Conservation (phyloP, 208 protist genomes). For the Wallacemonas sp. region DNA sequence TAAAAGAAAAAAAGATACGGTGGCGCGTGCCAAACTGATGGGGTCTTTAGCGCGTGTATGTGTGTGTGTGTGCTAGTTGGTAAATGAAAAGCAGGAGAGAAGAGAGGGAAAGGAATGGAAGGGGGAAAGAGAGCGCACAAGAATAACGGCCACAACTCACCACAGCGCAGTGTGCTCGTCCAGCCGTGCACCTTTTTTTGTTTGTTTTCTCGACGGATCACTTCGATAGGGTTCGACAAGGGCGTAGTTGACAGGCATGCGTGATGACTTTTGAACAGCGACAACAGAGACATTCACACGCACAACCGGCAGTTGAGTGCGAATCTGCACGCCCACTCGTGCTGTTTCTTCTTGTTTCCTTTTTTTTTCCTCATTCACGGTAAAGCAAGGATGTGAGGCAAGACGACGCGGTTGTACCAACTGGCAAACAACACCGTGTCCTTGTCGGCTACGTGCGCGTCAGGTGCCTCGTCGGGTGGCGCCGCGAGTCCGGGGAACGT, state of each 20-base stretch:
- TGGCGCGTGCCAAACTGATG: too few relatives aligned
- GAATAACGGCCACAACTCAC: slow-evolving; percentile 9
- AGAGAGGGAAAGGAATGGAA: too few relatives aligned
- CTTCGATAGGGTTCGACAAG: too few relatives aligned
- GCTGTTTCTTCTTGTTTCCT: not conserved
- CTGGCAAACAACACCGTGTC: not conserved
- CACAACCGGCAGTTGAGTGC: too few relatives aligned
- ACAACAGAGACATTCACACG: too few relatives aligned
- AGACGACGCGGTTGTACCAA: slow-evolving; percentile 37
- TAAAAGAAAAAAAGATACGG: too few relatives aligned
- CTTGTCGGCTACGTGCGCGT: slow-evolving; percentile 5
- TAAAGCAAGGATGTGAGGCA: slow-evolving; percentile 22
- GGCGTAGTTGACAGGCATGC: too few relatives aligned
- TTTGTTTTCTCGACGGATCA: too few relatives aligned
- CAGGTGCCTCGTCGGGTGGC: slow-evolving; percentile 7
- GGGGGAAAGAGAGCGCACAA: too few relatives aligned
- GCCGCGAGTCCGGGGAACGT: slow-evolving; percentile 5
- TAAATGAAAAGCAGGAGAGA: too few relatives aligned
- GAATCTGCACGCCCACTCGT: not conserved
- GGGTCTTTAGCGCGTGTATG: not conserved
- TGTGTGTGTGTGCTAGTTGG: not conserved
- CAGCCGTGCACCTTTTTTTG: too few relatives aligned
- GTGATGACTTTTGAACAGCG: too few relatives aligned
- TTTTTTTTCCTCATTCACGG: slow-evolving; percentile 7
- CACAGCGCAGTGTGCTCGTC: slow-evolving; percentile 12